Base-by-base conservation (phyloP, 2,329 filamentous ascomycete species). In the Aspergillus sp. region DNA sequence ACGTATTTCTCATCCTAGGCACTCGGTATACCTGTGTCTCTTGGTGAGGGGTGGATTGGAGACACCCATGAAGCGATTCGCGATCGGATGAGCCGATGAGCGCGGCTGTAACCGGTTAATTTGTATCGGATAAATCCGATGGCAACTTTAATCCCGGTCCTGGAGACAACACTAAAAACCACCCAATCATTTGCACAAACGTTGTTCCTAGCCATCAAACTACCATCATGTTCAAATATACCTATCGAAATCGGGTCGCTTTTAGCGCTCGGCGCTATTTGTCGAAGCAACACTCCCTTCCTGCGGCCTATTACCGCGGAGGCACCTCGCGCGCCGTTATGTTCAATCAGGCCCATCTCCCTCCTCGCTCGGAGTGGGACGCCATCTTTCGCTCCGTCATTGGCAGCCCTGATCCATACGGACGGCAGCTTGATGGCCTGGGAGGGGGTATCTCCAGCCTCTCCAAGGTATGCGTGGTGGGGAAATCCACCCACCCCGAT, bases 381-480 rank as follows among this genome's bases (percentile, higher is more conserved):
- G 68, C 77, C 0, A 84, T 90, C 17, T 86, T 90, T 62, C 80
- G 81, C 19, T 78, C 82, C 2, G 82, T 81, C 7, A 87, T 91
- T 74, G 88, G 88, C 32, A 86, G 85, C 3, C 87, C 87, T 0
- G 90, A 92, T 66, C 78, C 82, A 0, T 66, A 88, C 72, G 88
- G 86, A 0, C 83, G 90, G 0, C 90, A 92, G 74, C 85, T 92
- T 1, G 83, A 92, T 70, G 89, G 89, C 8, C 82, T 91, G 74
- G 89, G 89, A 2, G 88, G 86, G 0, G 89, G 89, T 4, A 80
- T 89, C 58, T 90, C 87, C 9, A 88, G 85, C 47, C 83, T 90
- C 2, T 89, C 86, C 59, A 92, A 92, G 73, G 80, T 92, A 17
- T 90, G 89, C 74, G 80, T 92, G 1, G 80, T 92, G 1, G 83